Percentiles rank a stretch among this genome's conserved stretches.
phyloP scores from a whole-genome alignment of 495 filamentous ascomycete species.

The Neurospora sp. region DNA sequence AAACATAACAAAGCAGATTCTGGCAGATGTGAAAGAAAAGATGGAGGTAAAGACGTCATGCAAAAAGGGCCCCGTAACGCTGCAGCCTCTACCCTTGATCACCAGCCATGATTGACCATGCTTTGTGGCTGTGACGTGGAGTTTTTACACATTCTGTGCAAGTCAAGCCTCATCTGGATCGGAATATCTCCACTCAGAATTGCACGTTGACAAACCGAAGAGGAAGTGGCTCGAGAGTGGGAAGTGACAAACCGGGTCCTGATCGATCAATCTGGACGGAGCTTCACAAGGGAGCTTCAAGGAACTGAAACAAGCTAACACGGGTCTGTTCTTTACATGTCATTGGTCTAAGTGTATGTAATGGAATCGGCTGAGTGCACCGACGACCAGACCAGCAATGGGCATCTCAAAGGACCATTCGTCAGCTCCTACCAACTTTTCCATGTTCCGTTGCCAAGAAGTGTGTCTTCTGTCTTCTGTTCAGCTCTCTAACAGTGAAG shows the following conservation, averaged over 20 bases:
- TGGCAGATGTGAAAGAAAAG: background rate
- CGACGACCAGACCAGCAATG: background rate
- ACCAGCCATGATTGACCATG: background rate
- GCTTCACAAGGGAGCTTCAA: background rate
- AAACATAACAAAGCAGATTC: background rate
- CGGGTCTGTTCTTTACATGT: background rate
- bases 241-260: background rate
- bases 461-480: background rate
- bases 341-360: background rate
- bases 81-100: background rate
- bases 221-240: background rate
- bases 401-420: background rate
- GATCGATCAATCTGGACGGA: background rate
- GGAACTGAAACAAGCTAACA: background rate
- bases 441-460: background rate
- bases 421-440: background rate
- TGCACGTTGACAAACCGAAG: background rate
- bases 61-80: background rate
- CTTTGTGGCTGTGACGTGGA: background rate
- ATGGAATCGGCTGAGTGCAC: background rate
- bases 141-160: background rate
- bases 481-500: background rate
- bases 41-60: background rate
- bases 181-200: background rate
- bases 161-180: background rate